Conservation (phyloP, 2,329 filamentous ascomycete genomes). For the Hortaea werneckii region DNA sequence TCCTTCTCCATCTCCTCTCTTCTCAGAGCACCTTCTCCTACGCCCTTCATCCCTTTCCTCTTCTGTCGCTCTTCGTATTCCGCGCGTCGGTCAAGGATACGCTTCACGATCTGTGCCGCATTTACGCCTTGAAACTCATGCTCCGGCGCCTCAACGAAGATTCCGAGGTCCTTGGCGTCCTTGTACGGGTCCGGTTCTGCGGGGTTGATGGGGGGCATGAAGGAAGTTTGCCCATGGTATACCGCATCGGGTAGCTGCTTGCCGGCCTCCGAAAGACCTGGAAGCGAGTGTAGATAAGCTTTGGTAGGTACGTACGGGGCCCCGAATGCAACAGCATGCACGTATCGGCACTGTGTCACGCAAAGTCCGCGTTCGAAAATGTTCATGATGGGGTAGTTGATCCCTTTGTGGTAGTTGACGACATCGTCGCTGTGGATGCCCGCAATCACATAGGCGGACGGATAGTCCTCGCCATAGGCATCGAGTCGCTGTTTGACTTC, state of each 20-base stretch:
- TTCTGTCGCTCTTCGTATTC: slow-evolving; percentile 87
- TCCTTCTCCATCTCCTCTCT: slow-evolving; percentile 21
- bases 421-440: slow-evolving; percentile 91
- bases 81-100: slow-evolving; percentile 77
- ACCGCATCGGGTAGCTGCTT: slow-evolving; percentile 59
- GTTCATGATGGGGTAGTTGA: slow-evolving; percentile 99
- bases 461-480: slow-evolving; percentile 60
- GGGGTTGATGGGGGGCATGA: slow-evolving; percentile 45
- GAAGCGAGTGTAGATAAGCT: slow-evolving; percentile 64
- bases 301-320: slow-evolving; percentile 80
- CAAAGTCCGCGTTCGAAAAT: slow-evolving; percentile 93
- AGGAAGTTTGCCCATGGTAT: slow-evolving; percentile 92
- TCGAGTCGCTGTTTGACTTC: slow-evolving; percentile 53
- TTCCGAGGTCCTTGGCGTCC: slow-evolving; percentile 68
- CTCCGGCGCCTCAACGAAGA: slow-evolving; percentile 67
- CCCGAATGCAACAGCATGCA: slow-evolving; percentile 79
- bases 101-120: slow-evolving; percentile 78
- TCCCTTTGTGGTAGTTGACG: slow-evolving; percentile 91
- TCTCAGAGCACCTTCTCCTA: slow-evolving; percentile 51
- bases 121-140: slow-evolving; percentile 84
- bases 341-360: slow-evolving; percentile 89
- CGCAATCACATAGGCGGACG: slow-evolving; percentile 77
- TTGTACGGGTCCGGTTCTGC: slow-evolving; percentile 48
- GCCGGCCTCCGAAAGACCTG: slow-evolving; percentile 41
- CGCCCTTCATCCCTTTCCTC: slow-evolving; percentile 78